Evolutionary conservation across 2,329 filamentous ascomycete species (phyloP).

Genomic region (Epichloe festucae): DNA sequence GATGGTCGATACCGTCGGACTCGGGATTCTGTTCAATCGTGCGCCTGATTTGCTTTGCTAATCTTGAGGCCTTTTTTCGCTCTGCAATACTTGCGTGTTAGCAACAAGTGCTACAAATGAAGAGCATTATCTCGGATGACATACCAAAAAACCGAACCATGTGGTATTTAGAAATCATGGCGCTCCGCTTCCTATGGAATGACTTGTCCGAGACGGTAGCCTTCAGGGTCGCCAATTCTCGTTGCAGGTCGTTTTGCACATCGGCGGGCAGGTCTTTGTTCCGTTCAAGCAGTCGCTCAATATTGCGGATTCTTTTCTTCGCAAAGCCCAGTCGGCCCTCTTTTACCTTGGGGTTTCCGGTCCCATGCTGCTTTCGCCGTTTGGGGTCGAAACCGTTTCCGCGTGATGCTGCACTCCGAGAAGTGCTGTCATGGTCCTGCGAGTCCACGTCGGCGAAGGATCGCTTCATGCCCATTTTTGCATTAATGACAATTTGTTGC

Average conservation of each 20-base stretch:
- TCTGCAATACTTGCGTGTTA: constrained; percentile 29
- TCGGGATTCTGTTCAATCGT: constrained; percentile 39
- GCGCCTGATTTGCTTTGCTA: constrained; percentile 51
- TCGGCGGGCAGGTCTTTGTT: constrained; percentile 53
- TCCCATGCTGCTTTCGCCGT: constrained; percentile 21
- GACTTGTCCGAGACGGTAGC: constrained; percentile 47
- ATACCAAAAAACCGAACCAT: constrained; percentile 76
- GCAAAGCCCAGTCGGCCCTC: constrained; percentile 43
- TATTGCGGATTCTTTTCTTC: constrained; percentile 59
- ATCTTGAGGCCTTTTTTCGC: constrained; percentile 57
- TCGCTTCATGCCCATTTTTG: constrained; percentile 20
- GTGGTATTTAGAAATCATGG: constrained; percentile 69
- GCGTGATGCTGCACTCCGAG: not conserved
- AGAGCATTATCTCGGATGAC: not conserved
- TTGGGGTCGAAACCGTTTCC: constrained; percentile 10
- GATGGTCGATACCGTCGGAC: constrained; percentile 33
- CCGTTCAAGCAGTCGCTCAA: constrained; percentile 51
- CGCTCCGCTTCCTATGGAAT: constrained; percentile 47
- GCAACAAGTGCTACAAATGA: not conserved
- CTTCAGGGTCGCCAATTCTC: constrained; percentile 55
- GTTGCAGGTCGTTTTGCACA: constrained; percentile 55
- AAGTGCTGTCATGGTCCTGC: constrained; percentile 2
- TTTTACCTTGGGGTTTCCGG: constrained; percentile 28
- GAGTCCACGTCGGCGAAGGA: constrained; percentile 16
- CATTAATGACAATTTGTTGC: not conserved